Base-by-base conservation (phyloP, 345 rosid species). In the Zanthoxylum bungeanum region DNA sequence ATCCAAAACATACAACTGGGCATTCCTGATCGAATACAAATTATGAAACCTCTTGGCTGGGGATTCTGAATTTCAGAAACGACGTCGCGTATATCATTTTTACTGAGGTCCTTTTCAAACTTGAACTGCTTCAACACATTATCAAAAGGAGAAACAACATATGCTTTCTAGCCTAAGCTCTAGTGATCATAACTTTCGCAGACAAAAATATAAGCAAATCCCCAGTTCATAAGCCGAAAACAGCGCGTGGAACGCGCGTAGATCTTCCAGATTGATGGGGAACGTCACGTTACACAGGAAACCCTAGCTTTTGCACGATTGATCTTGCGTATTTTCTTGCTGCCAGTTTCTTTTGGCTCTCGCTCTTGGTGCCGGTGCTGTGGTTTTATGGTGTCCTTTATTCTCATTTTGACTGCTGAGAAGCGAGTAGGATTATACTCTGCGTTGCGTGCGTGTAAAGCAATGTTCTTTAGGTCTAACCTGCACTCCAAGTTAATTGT, bases 101-200 rank as follows among this genome's bases (percentile, higher is more conserved):
- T 2, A 8, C 33, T 30, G 61, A 4, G 0, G 8, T 57, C 17
- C 31, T 22, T 24, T 8, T 57, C 39, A 4, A 12, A 19, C 77
- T 87, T 84, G 89, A 92, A 92, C 84, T 90, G 90, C 0, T 85
- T 78, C 36, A 94, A 92, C 51, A 92, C 98, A 3, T 88, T 89
- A 81, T 94, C 98, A 68, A 94, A 94, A 68, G 96, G n/a, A n/a
- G n/a, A n/a, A n/a, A n/a, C 98, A 1, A 81, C 75, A 78, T 90
- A 92, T 92, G 96, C 16, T 88, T 93, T 80, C 95, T 86, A 72
- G 85, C 87, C 98, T 92, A 91, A 47, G 99, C 98, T 49, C 99
- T 97, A 7, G 99, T 92, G 68, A 95, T 92, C 60, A 95, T 98
- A 40, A 95, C 89, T 81, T 95, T 92, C n/a, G 98, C 96, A 1